Evolutionary conservation across 495 filamentous ascomycete species (phyloP).

Genomic region (Aspergillus sclerotiicarbonarius): DNA sequence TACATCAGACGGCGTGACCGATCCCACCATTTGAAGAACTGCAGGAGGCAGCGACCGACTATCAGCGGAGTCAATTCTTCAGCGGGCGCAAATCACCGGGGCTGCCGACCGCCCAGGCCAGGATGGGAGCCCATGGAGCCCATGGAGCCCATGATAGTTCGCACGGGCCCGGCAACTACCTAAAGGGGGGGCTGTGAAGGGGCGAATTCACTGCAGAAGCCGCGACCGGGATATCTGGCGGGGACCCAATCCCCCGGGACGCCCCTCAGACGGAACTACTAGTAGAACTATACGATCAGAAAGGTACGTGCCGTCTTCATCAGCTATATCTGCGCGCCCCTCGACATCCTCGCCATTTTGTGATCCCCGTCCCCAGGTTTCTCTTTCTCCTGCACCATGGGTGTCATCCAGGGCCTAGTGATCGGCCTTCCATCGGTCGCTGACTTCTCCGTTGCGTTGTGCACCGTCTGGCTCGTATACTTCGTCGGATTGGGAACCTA

Average conservation of each 20-base stretch:
- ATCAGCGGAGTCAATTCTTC: too few species aligned
- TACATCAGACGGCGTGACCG: too few species aligned
- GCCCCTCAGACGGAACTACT: background rate
- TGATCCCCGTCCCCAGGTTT: background rate
- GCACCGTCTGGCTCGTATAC: background rate
- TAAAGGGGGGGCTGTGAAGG: too few species aligned
- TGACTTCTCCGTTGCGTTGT: background rate
- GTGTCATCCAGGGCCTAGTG: conserved; percentile 8
- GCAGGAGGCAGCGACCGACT: too few species aligned
- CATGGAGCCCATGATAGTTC: too few species aligned
- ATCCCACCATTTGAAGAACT: too few species aligned
- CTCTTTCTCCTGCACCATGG: conserved; percentile 5
- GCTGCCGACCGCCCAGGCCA: too few species aligned
- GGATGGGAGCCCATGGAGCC: too few species aligned
- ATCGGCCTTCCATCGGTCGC: background rate
- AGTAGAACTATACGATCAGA: background rate
- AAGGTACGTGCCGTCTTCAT: too few species aligned
- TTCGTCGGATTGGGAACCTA: conserved; percentile 16
- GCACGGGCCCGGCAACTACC: too few species aligned
- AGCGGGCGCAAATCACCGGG: too few species aligned
- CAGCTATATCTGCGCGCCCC: background rate
- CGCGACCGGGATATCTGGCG: background rate
- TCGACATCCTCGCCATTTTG: background rate
- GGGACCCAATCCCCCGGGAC: background rate
- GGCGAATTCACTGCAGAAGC: background rate